A percentile compares a stretch with the other conserved stretches of the same genome.
These are phyloP conservation scores for Claviceps fusiformis DNA, from an alignment of 2,329 filamentous ascomycete genomes.

Conservation along the genomic window DNA sequence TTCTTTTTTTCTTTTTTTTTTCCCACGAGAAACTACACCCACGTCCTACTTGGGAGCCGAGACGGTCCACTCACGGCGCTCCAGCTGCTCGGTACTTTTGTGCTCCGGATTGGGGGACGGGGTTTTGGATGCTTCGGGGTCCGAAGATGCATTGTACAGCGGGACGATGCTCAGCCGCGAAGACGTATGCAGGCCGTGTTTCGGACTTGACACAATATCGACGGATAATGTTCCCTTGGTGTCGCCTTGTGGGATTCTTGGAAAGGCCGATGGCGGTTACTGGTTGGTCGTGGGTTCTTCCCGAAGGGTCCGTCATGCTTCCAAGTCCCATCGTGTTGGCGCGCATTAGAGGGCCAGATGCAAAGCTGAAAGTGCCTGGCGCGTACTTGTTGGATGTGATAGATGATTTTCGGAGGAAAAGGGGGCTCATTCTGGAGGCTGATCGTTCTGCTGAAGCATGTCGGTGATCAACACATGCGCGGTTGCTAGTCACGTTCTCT, in stretches of 20 bases:
- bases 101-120: neutral
- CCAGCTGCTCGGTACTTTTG: neutral
- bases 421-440: neutral
- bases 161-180: neutral
- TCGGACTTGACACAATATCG: neutral
- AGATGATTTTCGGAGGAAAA: neutral
- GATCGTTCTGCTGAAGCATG: neutral
- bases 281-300: neutral
- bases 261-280: neutral
- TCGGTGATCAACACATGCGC: neutral
- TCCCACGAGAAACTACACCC: too few relatives aligned
- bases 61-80: neutral
- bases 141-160: neutral
- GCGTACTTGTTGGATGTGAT: neutral
- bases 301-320: neutral
- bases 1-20: too few relatives aligned
- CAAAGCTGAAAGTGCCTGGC: neutral
- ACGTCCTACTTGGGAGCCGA: too few relatives aligned
- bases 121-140: neutral
- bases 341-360: neutral
- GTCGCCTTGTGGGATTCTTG: neutral
- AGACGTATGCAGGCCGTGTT: neutral
- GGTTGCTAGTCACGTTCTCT: neutral
- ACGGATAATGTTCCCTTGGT: neutral
- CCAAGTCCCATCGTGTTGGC: neutral